Base-by-base conservation (phyloP, 83 land plant species). In the Picea abies region DNA sequence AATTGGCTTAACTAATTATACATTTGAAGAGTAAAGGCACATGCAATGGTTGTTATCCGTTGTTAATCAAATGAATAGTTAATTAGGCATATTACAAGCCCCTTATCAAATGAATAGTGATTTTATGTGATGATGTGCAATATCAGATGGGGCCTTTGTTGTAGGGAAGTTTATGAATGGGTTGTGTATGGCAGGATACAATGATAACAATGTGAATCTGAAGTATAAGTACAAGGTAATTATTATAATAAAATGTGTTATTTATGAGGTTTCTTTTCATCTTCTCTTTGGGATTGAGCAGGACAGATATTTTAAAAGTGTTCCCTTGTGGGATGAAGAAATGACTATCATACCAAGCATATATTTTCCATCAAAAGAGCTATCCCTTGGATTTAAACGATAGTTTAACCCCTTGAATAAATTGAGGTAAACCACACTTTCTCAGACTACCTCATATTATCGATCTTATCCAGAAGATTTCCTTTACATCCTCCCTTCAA, bases 141-240 rank as follows among this genome's bases (percentile, higher is more conserved):
- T n/a, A n/a, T n/a, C n/a, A n/a, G n/a, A n/a, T n/a, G n/a, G n/a
- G n/a, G n/a, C n/a, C n/a, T 86, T 91, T 63, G 47, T 92, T 84
- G 95, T 84, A 77, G 85, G 83, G 62, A 77, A 84, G 35, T 2
- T 93, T 29, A 11, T 91, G 84, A 88, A 90, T 84, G 99, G 99
- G 11, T 26, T 91, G 25, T 89, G 91, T 68, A 80, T 89, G 80
- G 99, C 94, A 47, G 82, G 79, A 26, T 93, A 83, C 82, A 75
- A 70, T 25, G 93, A 95, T 26, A 89, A 93, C 11, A 86, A 78
- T 16, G 76, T 90, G 78, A 87, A 87, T 82, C 82, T 93, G 20
- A 92, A 92, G 81, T 97, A 97, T 71, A 75, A 78, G 35, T 97
- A 84, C 77, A 97, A 97, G 98, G 99, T 95, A 78, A 44, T 39